Evolutionary conservation across 495 filamentous ascomycete species (phyloP).

Genomic region (Massariosphaeria phaeospora): DNA sequence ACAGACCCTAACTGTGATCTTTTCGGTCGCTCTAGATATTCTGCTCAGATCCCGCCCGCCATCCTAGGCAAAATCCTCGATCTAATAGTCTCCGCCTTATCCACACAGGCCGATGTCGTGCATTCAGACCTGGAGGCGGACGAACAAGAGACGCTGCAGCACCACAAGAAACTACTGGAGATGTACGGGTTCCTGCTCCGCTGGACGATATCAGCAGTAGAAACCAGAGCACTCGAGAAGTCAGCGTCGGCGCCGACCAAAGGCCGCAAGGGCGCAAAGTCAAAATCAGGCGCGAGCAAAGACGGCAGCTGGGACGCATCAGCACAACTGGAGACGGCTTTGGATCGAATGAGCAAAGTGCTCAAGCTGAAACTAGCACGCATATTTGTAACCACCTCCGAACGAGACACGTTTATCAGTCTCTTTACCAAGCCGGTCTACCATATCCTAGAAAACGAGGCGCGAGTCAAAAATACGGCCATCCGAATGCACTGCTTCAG

Average conservation of each 20-base stretch:
- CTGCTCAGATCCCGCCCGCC: conserved; percentile 70
- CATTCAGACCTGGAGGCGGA: conserved; percentile 84
- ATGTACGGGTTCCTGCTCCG: conserved; percentile 92
- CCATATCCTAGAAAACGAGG: conserved; percentile 87
- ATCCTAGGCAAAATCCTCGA: conserved; percentile 91
- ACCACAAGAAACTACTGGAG: conserved; percentile 87
- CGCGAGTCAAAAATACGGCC: conserved; percentile 81
- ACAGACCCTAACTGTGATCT: conserved; percentile 57
- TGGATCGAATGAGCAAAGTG: conserved; percentile 94
- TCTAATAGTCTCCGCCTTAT: conserved; percentile 84
- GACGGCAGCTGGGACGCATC: conserved; percentile 86
- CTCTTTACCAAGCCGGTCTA: conserved; percentile 93
- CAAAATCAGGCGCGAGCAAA: conserved; percentile 55
- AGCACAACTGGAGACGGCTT: conserved; percentile 74
- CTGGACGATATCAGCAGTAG: conserved; percentile 89
- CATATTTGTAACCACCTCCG: conserved; percentile 94
- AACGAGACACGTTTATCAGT: conserved; percentile 88
- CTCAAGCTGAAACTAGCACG: conserved; percentile 86
- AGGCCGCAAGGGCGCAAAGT: conserved; percentile 67
- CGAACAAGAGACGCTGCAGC: conserved; percentile 76
- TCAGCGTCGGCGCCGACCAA: conserved; percentile 61
- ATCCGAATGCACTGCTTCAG: conserved; percentile 97
- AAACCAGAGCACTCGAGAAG: conserved; percentile 89
- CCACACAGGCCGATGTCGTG: conserved; percentile 82
- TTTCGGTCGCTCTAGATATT: conserved; percentile 68